Evolutionary conservation across 2,329 filamentous ascomycete genomes (phyloP), one percentile per base, ranked within the genome.

Genomic region (Talaromyces islandicus): DNA sequence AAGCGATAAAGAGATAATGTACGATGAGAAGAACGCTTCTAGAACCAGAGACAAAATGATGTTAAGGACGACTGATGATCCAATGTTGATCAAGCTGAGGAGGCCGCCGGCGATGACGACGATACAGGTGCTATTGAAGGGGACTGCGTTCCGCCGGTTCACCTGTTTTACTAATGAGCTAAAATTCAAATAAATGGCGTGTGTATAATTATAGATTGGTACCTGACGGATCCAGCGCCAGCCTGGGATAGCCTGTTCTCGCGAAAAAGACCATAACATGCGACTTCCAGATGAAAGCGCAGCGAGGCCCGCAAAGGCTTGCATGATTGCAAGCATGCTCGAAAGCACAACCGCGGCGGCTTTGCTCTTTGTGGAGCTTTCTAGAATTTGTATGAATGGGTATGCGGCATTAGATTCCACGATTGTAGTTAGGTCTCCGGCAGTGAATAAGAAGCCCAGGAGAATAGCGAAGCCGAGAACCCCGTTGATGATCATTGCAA

Each of bases 331-430:
- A 4, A 84, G 69, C n/a, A 85, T 75, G 3, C 75, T 68, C 0
- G 77, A 74, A 80, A 85, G 83, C 27, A 79, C 76, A 2, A 78
- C 77, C 0, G 82, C 79, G 0, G 78, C 82, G 0, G 75, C 77
- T 3, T 76, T 68, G 19, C 77, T 81, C 1, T 76, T 72, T 1
- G 82, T 81, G 1, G 78, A 79, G 38, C 83, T 77, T 63, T 76
- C 76, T 62, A 85, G 85, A 21, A 86, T 78, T 56, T 84, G 77
- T 65, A 88, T 85, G 63, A 85, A 85, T 0, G 85, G 84, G 56
- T 82, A 84, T 1, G 77, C 78, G 0, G 82, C 83, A 0, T 75
- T 74, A 0, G 76, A 77, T 0, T 69, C 68, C 2, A 83, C 67
- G 0, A 80, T 75, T 0, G 66, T 68, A 7, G 78, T 73, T 11